Percentiles rank a stretch among this genome's conserved stretches.
Evolutionary conservation across 1,139 yeast genomes (phyloP).

Genomic region (Geotrichum restrictum): DNA sequence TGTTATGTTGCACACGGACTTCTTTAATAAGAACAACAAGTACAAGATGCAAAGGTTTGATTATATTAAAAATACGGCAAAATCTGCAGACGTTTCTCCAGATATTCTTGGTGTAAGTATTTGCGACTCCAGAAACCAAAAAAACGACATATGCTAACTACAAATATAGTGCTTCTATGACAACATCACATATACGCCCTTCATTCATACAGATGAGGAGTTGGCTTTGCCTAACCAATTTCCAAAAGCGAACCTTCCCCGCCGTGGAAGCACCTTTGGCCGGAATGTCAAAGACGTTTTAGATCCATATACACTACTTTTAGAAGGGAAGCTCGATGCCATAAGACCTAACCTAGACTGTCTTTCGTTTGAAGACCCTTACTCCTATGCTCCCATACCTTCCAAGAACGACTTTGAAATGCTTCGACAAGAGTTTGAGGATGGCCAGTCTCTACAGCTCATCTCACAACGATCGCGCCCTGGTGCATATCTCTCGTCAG

Average conservation of each 20-base stretch:
- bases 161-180: conserved; percentile 52
- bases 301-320: conserved; percentile 41
- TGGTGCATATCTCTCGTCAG: conserved; percentile 34
- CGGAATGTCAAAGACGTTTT: conserved; percentile 35
- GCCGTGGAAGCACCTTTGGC: conserved; percentile 29
- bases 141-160: too few species aligned
- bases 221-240: conserved; percentile 16
- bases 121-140: conserved; percentile 10
- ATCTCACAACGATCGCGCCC: conserved; percentile 40
- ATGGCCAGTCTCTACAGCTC: conserved; percentile 39
- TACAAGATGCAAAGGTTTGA: conserved; percentile 60
- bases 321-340: conserved; percentile 38
- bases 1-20: conserved; percentile 65
- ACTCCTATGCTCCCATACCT: conserved; percentile 29
- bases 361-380: conserved; percentile 34
- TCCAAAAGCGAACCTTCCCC: conserved; percentile 22
- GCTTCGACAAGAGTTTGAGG: conserved; percentile 34
- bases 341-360: conserved; percentile 37
- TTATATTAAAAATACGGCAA: conserved; percentile 47
- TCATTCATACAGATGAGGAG: conserved; percentile 43
- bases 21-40: conserved; percentile 59
- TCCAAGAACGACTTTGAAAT: conserved; percentile 30
- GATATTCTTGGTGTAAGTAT: conserved; percentile 40
- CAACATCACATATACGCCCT: conserved; percentile 57
- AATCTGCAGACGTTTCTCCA: conserved; percentile 37